Conservation (phyloP, 345 rosid genomes). For the Reutealis trisperma region DNA sequence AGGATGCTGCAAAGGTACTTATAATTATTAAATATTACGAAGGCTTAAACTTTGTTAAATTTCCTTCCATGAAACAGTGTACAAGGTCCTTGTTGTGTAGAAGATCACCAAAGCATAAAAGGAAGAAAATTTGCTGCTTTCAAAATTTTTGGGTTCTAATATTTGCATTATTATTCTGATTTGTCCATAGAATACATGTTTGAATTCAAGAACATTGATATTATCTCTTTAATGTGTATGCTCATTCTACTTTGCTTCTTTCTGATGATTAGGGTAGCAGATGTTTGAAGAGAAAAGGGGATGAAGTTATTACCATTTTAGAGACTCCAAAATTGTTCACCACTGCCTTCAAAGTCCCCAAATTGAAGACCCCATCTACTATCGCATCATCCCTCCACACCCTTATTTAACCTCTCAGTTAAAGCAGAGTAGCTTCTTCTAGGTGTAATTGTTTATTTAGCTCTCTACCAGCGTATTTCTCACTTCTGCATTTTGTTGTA, state of each 20-base stretch:
- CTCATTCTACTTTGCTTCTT: neutral
- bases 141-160: neutral
- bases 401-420: neutral
- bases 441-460: neutral
- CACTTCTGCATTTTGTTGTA: neutral
- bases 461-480: neutral
- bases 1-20: slow-evolving; percentile 54
- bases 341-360: slow-evolving; percentile 72
- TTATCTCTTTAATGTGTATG: neutral
- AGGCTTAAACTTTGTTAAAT: neutral
- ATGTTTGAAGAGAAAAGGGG: slow-evolving; percentile 61
- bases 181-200: neutral
- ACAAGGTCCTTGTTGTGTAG: too few relatives aligned
- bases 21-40: neutral
- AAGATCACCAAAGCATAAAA: neutral
- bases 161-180: neutral
- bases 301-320: slow-evolving; percentile 20
- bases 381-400: neutral
- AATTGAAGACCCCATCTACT: slow-evolving; percentile 56
- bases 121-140: neutral
- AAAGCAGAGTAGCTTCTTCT: slow-evolving; percentile 4
- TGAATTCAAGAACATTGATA: neutral
- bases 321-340: slow-evolving; percentile 72
- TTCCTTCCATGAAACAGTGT: neutral
- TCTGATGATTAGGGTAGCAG: slow-evolving; percentile 48